Evolutionary conservation across 139 green algal species (phyloP).

Genomic region (Asterochloris erici): DNA sequence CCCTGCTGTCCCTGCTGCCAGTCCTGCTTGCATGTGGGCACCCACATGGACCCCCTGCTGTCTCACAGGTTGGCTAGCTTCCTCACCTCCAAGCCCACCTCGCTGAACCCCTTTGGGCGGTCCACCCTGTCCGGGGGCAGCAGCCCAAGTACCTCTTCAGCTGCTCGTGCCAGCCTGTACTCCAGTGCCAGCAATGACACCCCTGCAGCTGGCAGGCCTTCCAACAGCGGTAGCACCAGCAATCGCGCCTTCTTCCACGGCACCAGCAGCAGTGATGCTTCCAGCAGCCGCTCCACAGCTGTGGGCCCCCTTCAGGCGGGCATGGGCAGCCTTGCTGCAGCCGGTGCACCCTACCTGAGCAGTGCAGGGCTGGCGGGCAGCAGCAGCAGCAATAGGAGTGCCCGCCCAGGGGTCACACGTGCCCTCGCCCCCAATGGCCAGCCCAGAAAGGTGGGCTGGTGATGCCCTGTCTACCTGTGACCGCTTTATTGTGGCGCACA

Average conservation of each 20-base stretch:
- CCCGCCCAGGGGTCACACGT: slow-evolving; percentile 40
- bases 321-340: slow-evolving; percentile 4
- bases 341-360: background rate
- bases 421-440: slow-evolving; percentile 83
- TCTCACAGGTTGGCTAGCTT: slow-evolving; percentile 11
- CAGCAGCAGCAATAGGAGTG: slow-evolving; percentile 1
- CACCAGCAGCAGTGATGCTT: no score
- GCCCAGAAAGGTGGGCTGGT: slow-evolving; percentile 68
- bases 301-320: background rate
- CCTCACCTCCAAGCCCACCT: slow-evolving; percentile 11
- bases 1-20: no score
- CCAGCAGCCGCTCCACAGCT: background rate
- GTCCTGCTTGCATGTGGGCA: no score
- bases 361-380: background rate
- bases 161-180: background rate
- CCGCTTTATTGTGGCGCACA: no score
- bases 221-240: background rate
- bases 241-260: background rate
- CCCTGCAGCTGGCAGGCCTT: slow-evolving; percentile 9
- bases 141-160: slow-evolving; percentile 1
- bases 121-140: background rate
- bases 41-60: background rate
- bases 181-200: slow-evolving; percentile 1
- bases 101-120: background rate
- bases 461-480: no score